phyloP scores from a whole-genome alignment of 1,284 basidiomycete species.

The Irpex sp. region DNA sequence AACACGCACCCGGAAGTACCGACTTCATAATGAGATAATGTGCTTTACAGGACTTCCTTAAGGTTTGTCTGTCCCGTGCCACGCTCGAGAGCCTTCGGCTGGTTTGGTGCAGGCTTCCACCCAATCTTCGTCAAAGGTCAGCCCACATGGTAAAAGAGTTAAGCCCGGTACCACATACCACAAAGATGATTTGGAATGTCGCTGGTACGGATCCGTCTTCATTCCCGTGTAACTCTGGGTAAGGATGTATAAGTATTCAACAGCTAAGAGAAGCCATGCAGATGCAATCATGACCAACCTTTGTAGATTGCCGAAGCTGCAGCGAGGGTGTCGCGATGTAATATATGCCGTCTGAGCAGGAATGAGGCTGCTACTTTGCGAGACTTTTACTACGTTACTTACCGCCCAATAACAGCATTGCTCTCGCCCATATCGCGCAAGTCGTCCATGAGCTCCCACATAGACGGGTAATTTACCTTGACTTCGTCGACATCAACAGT shows the following conservation, averaged over 20 bases:
- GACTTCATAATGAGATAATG: background rate
- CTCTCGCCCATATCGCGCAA: conserved; percentile 94
- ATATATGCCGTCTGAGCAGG: conserved; percentile 48
- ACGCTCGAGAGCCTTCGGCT: conserved; percentile 81
- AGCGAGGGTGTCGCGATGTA: conserved; percentile 84
- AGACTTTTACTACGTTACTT: conserved; percentile 8
- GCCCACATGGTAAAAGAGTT: background rate
- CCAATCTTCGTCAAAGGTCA: conserved; percentile 65
- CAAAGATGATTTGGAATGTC: conserved; percentile 94
- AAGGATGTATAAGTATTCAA: conserved; percentile 1
- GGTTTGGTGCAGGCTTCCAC: conserved; percentile 89
- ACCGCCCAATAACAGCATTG: conserved; percentile 86
- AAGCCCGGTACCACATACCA: conserved; percentile 50
- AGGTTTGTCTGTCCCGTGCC: conserved; percentile 81
- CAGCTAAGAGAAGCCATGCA: background rate
- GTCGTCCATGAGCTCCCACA: conserved; percentile 96
- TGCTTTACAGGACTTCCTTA: conserved; percentile 67
- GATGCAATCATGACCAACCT: conserved; percentile 42
- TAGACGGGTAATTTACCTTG: conserved; percentile 85
- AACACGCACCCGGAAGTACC: conserved; percentile 8
- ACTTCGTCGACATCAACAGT: conserved; percentile 97
- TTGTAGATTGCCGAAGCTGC: conserved; percentile 93
- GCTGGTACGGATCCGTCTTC: conserved; percentile 85
- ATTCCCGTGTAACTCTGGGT: conserved; percentile 75
- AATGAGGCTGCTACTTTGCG: too few relatives aligned